phyloP scores from a whole-genome alignment of 2,329 filamentous ascomycete species.

The Talaromyces sp. region DNA sequence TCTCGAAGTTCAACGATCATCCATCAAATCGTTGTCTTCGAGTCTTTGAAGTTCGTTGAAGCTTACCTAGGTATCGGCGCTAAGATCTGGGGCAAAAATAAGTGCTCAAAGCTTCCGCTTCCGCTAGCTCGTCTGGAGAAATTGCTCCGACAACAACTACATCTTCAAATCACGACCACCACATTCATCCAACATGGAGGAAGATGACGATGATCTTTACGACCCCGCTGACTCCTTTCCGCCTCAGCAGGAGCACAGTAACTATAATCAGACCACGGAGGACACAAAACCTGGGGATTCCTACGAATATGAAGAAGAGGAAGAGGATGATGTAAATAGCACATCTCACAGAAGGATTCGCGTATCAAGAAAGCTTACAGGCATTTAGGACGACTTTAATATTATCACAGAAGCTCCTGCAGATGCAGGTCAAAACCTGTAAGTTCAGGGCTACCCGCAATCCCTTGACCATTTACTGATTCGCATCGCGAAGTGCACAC shows the following conservation, averaged over 20 bases:
- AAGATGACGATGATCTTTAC: slow-evolving; percentile 50
- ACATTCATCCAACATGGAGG: slow-evolving; percentile 40
- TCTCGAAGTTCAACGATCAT: background rate
- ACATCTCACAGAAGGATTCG: background rate
- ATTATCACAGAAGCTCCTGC: slow-evolving; percentile 51
- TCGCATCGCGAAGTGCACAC: slow-evolving; percentile 34
- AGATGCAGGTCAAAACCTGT: slow-evolving; percentile 41
- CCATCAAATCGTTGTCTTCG: background rate
- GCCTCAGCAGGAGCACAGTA: slow-evolving; percentile 30
- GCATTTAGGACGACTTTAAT: slow-evolving; percentile 48
- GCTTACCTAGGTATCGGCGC: slow-evolving; percentile 18
- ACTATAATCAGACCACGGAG: slow-evolving; percentile 33
- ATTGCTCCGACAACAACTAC: slow-evolving; percentile 7
- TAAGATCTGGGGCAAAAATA: slow-evolving; percentile 17
- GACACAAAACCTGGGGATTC: slow-evolving; percentile 37
- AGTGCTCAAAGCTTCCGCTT: slow-evolving; percentile 18
- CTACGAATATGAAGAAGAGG: slow-evolving; percentile 44
- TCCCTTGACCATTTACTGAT: slow-evolving; percentile 24
- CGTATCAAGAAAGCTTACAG: slow-evolving; percentile 22
- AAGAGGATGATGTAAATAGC: slow-evolving; percentile 33
- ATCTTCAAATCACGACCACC: slow-evolving; percentile 1
- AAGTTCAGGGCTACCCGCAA: slow-evolving; percentile 25
- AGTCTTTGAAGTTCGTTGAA: background rate
- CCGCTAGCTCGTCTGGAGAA: background rate
- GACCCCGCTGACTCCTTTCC: slow-evolving; percentile 42